These are phyloP conservation scores for Nitzschia sp. DNA, from an alignment of 108 stramenopile genomes.

Conservation along the genomic window DNA sequence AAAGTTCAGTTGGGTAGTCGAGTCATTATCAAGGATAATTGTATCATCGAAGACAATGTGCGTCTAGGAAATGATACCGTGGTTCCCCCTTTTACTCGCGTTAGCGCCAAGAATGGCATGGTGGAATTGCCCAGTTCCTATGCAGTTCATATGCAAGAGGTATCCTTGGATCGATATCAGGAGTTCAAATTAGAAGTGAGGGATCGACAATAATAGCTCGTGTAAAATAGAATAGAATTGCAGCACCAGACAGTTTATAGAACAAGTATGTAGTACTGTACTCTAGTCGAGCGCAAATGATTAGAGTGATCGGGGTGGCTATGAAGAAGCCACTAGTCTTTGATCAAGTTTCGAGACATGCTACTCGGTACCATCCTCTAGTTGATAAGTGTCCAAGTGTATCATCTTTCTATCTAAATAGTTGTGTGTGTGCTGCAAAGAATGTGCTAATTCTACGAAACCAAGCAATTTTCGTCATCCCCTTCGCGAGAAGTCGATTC, in stretches of 20 bases:
- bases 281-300: too few relatives aligned
- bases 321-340: too few relatives aligned
- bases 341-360: too few relatives aligned
- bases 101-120: slow-evolving; percentile 16
- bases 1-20: slow-evolving; percentile 48
- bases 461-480: slow-evolving; percentile 4
- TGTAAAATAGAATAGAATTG: too few relatives aligned
- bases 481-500: slow-evolving; percentile 2
- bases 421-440: too few relatives aligned
- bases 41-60: slow-evolving; percentile 38
- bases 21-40: slow-evolving; percentile 59
- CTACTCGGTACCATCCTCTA: too few relatives aligned
- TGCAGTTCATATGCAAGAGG: slow-evolving; percentile 39
- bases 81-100: slow-evolving; percentile 59
- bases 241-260: too few relatives aligned
- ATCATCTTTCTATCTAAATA: too few relatives aligned
- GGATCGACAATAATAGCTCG: slow-evolving; percentile 12
- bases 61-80: slow-evolving; percentile 47
- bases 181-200: slow-evolving; percentile 33
- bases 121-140: slow-evolving; percentile 39
- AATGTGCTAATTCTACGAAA: too few relatives aligned
- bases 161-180: slow-evolving; percentile 35
- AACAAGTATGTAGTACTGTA: too few relatives aligned
- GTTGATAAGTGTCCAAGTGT: too few relatives aligned
- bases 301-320: too few relatives aligned